A percentile compares a stretch with the other conserved stretches of the same genome.
Conservation (phyloP, 306 rosid genomes). For the Luffa aegyptiaca region DNA sequence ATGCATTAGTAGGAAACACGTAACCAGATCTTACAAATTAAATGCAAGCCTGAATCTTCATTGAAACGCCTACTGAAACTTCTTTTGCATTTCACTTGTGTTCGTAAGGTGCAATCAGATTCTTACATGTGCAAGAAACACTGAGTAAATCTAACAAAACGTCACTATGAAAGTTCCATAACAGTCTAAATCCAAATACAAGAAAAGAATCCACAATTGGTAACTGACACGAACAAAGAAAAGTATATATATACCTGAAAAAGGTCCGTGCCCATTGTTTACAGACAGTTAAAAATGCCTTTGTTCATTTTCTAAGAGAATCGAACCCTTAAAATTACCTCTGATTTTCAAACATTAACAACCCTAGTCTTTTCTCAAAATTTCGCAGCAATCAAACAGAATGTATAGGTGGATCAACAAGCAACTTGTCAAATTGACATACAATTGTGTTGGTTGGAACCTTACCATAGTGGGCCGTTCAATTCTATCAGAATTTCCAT, state of each 20-base stretch:
- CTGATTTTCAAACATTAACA: not conserved
- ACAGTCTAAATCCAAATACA: constrained; percentile 18
- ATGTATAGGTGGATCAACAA: not conserved
- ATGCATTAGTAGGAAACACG: constrained; percentile 29
- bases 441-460: not conserved
- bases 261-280: not conserved
- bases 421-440: constrained; percentile 19
- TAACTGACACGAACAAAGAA: constrained; percentile 27
- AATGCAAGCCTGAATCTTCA: constrained; percentile 90
- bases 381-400: not conserved
- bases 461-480: constrained; percentile 44
- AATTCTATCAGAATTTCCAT: constrained; percentile 26
- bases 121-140: constrained; percentile 72
- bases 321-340: not conserved
- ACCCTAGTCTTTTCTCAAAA: not conserved
- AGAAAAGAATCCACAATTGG: constrained; percentile 13
- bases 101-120: constrained; percentile 81
- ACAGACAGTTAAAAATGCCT: not conserved
- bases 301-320: not conserved
- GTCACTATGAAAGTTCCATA: constrained; percentile 43
- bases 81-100: constrained; percentile 84
- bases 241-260: not conserved
- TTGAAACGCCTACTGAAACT: constrained; percentile 94
- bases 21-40: constrained; percentile 98
- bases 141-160: constrained; percentile 58